These are phyloP conservation scores for Globisporangium megalacanthum DNA, from an alignment of 352 stramenopile genomes.

Conservation along the genomic window DNA sequence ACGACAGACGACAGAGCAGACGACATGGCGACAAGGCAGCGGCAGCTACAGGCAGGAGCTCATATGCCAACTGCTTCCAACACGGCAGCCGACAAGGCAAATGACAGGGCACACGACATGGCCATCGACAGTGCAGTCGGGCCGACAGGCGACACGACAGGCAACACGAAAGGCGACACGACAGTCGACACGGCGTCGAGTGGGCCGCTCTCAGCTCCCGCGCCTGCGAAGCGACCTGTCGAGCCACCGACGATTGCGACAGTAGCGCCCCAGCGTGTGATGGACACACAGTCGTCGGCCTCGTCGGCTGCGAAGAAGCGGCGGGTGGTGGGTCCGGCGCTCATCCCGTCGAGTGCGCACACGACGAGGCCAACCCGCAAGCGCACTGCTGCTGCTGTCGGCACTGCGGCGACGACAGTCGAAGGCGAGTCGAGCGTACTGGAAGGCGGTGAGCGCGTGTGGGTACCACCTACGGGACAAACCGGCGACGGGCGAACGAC, in stretches of 20 bases:
- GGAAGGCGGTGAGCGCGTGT: slow-evolving; percentile 73
- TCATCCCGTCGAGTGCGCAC: not conserved
- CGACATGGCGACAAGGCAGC: not conserved
- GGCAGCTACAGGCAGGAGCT: not conserved
- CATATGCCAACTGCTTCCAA: too few relatives aligned
- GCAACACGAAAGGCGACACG: too few relatives aligned
- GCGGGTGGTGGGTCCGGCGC: slow-evolving; percentile 30
- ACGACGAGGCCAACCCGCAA: not conserved
- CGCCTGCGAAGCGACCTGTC: not conserved
- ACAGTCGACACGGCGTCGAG: too few relatives aligned
- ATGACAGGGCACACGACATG: not conserved
- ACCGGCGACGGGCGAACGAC: slow-evolving; percentile 75
- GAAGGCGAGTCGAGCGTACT: slow-evolving; percentile 21
- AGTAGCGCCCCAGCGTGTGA: not conserved
- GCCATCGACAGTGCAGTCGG: too few relatives aligned
- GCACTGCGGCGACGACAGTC: not conserved
- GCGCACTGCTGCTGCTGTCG: slow-evolving; percentile 2
- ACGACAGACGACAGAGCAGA: not conserved
- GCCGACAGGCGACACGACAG: too few relatives aligned
- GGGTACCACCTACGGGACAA: slow-evolving; percentile 75
- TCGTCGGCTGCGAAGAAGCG: slow-evolving; percentile 26
- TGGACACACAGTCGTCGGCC: not conserved
- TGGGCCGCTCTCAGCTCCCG: not conserved
- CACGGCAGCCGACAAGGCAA: not conserved
- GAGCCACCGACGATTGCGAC: too few relatives aligned